Conservation (phyloP, 2,329 filamentous ascomycete genomes). For the Kalaharituber pfeilii region DNA sequence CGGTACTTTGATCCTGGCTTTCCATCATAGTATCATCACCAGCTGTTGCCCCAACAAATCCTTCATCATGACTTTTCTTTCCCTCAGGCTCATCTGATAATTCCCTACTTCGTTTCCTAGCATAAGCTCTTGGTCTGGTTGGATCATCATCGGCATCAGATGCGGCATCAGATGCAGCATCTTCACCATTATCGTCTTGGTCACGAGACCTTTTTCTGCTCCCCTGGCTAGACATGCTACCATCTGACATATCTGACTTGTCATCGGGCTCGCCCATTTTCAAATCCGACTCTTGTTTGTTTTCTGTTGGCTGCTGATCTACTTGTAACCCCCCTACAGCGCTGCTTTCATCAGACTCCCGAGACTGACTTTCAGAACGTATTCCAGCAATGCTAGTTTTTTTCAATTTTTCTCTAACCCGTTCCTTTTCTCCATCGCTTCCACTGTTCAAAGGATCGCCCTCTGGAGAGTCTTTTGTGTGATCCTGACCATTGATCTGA, state of each 20-base stretch:
- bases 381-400: conserved; percentile 16
- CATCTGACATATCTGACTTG: background rate
- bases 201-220: conserved; percentile 18
- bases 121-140: conserved; percentile 13
- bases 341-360: conserved; percentile 3
- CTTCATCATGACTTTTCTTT: conserved; percentile 9
- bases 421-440: conserved; percentile 15
- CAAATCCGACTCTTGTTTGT: conserved; percentile 4
- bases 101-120: conserved; percentile 19
- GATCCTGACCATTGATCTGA: background rate
- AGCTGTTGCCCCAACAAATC: conserved; percentile 11
- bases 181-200: conserved; percentile 13
- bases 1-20: background rate
- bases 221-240: conserved; percentile 8
- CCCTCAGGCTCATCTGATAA: conserved; percentile 16
- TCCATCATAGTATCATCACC: conserved; percentile 17
- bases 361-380: conserved; percentile 12
- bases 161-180: conserved; percentile 5
- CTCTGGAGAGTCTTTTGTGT: background rate
- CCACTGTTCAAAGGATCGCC: background rate
- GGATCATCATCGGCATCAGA: no score
- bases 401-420: conserved; percentile 19
- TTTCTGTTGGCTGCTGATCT: conserved; percentile 8
- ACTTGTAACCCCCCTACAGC: background rate
- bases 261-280: background rate